phyloP scores from a whole-genome alignment of 495 filamentous ascomycete genomes.

The Penicillium pulvis region DNA sequence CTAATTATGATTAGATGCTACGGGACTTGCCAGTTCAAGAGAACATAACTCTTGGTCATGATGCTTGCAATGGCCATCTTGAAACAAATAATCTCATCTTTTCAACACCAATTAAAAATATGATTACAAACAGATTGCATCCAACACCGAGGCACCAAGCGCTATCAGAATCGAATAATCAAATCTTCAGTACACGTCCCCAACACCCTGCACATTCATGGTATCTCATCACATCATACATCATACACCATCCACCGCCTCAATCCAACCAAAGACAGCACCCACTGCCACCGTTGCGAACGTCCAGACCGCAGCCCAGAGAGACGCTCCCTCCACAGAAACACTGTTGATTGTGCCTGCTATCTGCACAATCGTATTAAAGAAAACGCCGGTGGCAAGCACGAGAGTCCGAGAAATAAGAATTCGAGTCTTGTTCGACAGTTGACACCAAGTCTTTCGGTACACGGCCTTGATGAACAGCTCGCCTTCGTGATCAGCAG shows the following conservation, averaged over 20 bases:
- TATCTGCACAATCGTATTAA: conserved; percentile 67
- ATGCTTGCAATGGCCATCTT: neutral
- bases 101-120: neutral
- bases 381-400: conserved; percentile 55
- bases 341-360: conserved; percentile 65
- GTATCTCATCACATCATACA: neutral
- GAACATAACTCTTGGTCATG: neutral
- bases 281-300: conserved; percentile 61
- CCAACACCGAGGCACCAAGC: conserved; percentile 8
- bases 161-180: conserved; percentile 6
- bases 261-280: conserved; percentile 60
- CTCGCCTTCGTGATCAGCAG: conserved; percentile 60
- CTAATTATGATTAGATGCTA: neutral
- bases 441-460: conserved; percentile 52
- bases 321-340: conserved; percentile 64
- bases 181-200: neutral
- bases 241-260: conserved; percentile 44
- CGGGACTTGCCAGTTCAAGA: neutral
- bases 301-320: conserved; percentile 73
- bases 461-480: conserved; percentile 58
- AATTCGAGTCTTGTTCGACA: conserved; percentile 63
- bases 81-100: neutral
- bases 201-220: conserved; percentile 2
- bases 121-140: neutral
- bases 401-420: conserved; percentile 63